These are phyloP conservation scores for Persicaria tinctoria DNA, from an alignment of 148 eudicot genomes.

Conservation along the genomic window DNA sequence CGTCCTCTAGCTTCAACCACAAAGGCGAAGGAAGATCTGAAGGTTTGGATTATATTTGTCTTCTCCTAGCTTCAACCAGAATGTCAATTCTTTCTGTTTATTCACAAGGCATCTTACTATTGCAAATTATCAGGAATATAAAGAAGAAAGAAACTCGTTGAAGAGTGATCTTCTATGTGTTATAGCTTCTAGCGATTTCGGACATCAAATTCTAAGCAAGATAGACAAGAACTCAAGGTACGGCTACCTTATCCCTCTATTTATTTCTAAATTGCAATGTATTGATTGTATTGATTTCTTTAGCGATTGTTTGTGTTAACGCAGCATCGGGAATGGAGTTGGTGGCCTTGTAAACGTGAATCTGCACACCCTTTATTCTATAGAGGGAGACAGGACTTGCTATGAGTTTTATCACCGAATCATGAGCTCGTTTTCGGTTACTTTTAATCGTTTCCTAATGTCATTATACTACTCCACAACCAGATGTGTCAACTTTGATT, in stretches of 20 bases:
- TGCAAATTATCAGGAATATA: not conserved
- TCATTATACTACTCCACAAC: not conserved
- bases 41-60: not conserved
- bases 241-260: too few relatives aligned
- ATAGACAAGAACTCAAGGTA: too few relatives aligned
- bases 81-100: not conserved
- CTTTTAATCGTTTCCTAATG: not conserved
- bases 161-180: not conserved
- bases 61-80: not conserved
- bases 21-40: constrained; percentile 15
- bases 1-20: constrained; percentile 22
- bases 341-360: not conserved
- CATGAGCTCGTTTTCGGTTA: not conserved
- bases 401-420: not conserved
- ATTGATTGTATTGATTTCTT: too few relatives aligned
- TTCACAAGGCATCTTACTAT: not conserved
- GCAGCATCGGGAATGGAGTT: not conserved
- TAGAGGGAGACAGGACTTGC: not conserved
- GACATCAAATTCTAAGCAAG: not conserved
- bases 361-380: not conserved
- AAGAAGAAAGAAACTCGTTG: not conserved
- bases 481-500: not conserved
- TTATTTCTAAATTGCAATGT: too few relatives aligned
- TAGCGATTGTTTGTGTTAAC: not conserved
- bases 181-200: not conserved